Base-by-base conservation (phyloP, 495 filamentous ascomycete genomes). In the Evernia prunastri region DNA sequence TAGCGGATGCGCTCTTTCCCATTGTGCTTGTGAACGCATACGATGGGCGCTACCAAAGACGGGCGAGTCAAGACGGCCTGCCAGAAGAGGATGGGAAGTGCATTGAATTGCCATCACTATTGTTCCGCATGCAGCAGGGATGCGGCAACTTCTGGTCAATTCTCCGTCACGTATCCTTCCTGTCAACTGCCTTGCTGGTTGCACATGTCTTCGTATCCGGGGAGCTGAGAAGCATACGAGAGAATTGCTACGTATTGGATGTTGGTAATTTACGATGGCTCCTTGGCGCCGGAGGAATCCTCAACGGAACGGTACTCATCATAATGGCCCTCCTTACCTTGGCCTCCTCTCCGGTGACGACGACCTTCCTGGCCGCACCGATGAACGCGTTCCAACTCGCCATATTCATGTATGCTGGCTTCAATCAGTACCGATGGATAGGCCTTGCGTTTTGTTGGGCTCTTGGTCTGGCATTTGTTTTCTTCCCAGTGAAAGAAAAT, bases 161-260 rank as follows among this genome's bases (percentile, higher is more conserved):
- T 12, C 61, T 63, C n/a, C 53, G 61, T 33, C 61, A 63, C 10
- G 49, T 63, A 10, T 33, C 61, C 18, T 63, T 58, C 13, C 35
- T 64, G 5, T 59, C 61, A 3, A 36, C 51, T 6, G 20, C 56
- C 45, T 56, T 47, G 2, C 59, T 66, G 23, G 37, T 59, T 15
- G 59, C 40, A n/a, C 33, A 47, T 4, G 56, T 61, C 49, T 42
- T 61, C 17, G 33, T 63, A 15, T 61, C 61, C 9, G 61, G 61
- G 35, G 66, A 67, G 33, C 45, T 47, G 12, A 37, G 45, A 20
- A n/a, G 36, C 37, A 61, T 64, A 13, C 36, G 17, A 20, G 39
- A 47, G n/a, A 58, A 67, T 7, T 64, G 61, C 36, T 67, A 67
- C 25, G 62, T 67, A 51, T 31, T 67, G 10, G 61, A 57, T 25